phyloP scores from a whole-genome alignment of 805 yeast genomes.

The Suhomyces vadensis region DNA sequence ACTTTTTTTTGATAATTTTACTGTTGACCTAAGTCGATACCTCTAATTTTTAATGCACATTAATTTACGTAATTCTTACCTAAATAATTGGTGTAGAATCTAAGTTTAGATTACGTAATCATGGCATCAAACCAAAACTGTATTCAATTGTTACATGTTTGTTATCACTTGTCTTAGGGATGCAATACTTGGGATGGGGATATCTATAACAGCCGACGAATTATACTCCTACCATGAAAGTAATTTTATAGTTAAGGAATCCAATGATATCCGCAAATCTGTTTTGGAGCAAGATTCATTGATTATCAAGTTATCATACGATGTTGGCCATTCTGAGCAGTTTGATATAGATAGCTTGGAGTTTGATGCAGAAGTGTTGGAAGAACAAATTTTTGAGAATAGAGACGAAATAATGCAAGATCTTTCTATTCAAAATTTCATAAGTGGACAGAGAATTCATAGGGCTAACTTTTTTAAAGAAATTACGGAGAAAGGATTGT shows the following conservation, averaged over 20 bases:
- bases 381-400: constrained; percentile 11
- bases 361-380: constrained; percentile 21
- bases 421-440: constrained; percentile 16
- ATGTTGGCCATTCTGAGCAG: background rate
- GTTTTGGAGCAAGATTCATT: background rate
- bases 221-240: background rate
- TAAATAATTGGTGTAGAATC: no score
- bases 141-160: background rate
- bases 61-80: background rate
- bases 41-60: background rate
- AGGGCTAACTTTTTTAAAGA: constrained; percentile 24
- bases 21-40: background rate
- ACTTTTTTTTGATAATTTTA: background rate
- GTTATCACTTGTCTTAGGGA: background rate
- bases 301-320: background rate
- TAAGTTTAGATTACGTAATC: no score
- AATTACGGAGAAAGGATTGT: constrained; percentile 23
- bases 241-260: background rate
- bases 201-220: background rate
- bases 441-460: constrained; percentile 21
- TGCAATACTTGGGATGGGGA: background rate
- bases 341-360: constrained; percentile 17
- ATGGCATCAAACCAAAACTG: no score
- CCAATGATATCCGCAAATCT: background rate
- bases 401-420: constrained; percentile 10